Base-by-base conservation (phyloP, 2,329 filamentous ascomycete genomes). In the Zymoseptoria tritici region DNA sequence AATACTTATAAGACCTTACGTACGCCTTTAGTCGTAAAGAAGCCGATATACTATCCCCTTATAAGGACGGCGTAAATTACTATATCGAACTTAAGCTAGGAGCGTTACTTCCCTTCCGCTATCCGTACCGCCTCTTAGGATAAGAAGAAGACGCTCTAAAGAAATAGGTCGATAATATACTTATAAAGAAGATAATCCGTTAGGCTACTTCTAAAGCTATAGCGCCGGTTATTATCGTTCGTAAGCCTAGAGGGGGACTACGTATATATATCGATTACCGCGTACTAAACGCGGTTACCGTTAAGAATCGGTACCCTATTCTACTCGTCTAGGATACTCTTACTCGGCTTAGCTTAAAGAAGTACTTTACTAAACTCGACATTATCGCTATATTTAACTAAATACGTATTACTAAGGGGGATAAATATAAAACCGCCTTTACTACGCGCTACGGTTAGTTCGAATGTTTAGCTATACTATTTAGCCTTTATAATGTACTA, bases 231-330 rank as follows among this genome's bases (percentile, higher is more conserved):
- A 42, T 59, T 24, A 29, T 59, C 19, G 46, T 59, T 24, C 53
- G 49, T 8, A 59, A 59, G 29, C 57, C 24, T 6, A 21, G 52
- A 2, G 49, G 49, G 3, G 50, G 54, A 2, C 54, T 59, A 29
- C 50, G 50, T 20, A 8, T 56, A 6, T 56, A 20, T 24, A 49
- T 56, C 3, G 49, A 59, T n/a, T 59, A 59, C 22, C 9, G 49
- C n/a, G 49, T 19, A 2, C 26, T 59, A 16, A 59, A 59, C 19
- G 49, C 22, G 2, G 3, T 59, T 13, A 59, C 54, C 19, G 49
- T 52, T 22, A 59, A 59, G 57, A 54, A 51, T 26, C 21, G 57
- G 4, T 59, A 59, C 7, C n/a, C n/a, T n/a, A n/a, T n/a, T n/a
- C n/a, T n/a, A n/a, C n/a, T n/a, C n/a, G n/a, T n/a, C n/a, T n/a